Evolutionary conservation across 2,329 filamentous ascomycete genomes (phyloP).

Genomic region (Scleromitrula shiraiana): DNA sequence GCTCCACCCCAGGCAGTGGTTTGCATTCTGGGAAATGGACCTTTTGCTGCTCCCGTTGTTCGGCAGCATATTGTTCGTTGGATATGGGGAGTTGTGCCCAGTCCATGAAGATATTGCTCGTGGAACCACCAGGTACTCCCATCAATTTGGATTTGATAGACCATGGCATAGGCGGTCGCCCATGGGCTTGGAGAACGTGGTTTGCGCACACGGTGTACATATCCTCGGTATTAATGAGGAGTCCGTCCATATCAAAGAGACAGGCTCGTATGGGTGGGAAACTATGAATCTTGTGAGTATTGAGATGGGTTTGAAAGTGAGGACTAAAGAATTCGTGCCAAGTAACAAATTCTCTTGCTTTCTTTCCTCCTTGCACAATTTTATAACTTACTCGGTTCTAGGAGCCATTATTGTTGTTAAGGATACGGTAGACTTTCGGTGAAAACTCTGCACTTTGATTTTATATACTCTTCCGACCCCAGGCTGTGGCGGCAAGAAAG

Average conservation of each 20-base stretch:
- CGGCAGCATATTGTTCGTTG: conserved; percentile 53
- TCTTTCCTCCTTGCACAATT: no score
- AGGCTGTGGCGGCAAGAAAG: no score
- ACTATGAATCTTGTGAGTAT: no score
- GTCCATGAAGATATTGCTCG: conserved; percentile 57
- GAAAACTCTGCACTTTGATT: no score
- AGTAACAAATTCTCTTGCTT: no score
- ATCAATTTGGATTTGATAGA: conserved; percentile 78
- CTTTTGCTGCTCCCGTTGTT: conserved; percentile 57
- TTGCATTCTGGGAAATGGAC: conserved; percentile 65
- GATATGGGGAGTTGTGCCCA: conserved; percentile 84
- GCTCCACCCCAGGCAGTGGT: conserved; percentile 69
- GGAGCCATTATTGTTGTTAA: no score
- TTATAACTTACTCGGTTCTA: no score
- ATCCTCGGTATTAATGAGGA: conserved; percentile 91
- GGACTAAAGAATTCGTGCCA: no score
- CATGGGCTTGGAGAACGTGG: conserved; percentile 67
- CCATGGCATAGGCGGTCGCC: conserved; percentile 75
- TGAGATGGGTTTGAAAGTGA: no score
- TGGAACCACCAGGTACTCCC: conserved; percentile 29
- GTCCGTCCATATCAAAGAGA: conserved; percentile 97
- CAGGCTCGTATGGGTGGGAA: conserved; percentile 80
- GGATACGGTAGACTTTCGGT: no score
- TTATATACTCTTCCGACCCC: no score
- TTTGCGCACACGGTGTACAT: conserved; percentile 83